Evolutionary conservation across 495 filamentous ascomycete species (phyloP).

Genomic region (Letharia lupina): DNA sequence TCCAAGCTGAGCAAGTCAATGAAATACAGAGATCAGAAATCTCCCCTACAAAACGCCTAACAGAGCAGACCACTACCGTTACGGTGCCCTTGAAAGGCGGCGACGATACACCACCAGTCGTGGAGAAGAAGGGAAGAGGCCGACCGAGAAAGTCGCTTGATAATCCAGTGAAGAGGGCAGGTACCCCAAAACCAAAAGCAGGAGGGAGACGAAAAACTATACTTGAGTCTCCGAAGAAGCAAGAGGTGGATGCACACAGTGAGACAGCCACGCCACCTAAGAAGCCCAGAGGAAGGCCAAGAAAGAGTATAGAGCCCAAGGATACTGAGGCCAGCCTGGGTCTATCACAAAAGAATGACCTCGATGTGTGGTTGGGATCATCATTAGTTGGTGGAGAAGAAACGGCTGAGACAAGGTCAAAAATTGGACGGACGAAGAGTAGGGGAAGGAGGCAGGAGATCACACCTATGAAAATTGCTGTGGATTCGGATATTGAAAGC

Average conservation of each 20-base stretch:
- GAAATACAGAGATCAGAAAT: conserved; percentile 31
- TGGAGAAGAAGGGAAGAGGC: conserved; percentile 35
- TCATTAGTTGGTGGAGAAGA: conserved; percentile 16
- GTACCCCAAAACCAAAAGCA: conserved; percentile 30
- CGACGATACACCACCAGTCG: conserved; percentile 30
- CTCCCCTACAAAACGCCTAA: conserved; percentile 29
- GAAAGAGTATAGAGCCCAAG: conserved; percentile 30
- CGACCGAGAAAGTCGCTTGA: conserved; percentile 38
- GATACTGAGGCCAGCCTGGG: conserved; percentile 6
- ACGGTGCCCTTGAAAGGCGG: conserved; percentile 49
- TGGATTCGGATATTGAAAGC: conserved; percentile 27
- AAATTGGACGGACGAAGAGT: conserved; percentile 9
- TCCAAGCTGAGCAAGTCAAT: conserved; percentile 49
- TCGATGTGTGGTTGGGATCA: conserved; percentile 25
- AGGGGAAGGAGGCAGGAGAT: conserved; percentile 24
- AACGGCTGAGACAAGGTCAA: neutral
- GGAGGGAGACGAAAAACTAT: conserved; percentile 33
- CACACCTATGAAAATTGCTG: conserved; percentile 22
- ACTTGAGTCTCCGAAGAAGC: conserved; percentile 14
- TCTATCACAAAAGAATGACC: conserved; percentile 18
- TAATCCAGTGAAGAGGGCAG: conserved; percentile 21
- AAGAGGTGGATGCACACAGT: conserved; percentile 7
- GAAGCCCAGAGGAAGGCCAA: conserved; percentile 35
- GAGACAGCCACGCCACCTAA: conserved; percentile 26
- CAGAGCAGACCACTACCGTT: conserved; percentile 40